A percentile compares a stretch with the other conserved stretches of the same genome.
Evolutionary conservation across 345 rosid species (phyloP).

Genomic region (Bruguiera sexangula): DNA sequence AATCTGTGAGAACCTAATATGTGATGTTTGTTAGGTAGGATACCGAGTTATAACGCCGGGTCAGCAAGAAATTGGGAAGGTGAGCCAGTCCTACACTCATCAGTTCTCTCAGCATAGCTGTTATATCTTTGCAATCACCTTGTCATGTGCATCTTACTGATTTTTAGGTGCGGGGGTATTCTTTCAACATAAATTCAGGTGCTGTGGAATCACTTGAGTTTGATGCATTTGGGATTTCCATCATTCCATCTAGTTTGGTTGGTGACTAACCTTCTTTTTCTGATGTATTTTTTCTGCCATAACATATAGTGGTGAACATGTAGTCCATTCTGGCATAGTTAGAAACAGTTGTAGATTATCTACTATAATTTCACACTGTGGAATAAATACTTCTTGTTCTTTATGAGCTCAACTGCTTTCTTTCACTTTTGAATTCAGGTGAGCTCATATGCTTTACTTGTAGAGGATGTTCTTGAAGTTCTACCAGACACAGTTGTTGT

Average conservation of each 20-base stretch:
- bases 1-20: constrained; percentile 19
- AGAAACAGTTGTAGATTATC: neutral
- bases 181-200: constrained; percentile 76
- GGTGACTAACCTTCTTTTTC: constrained; percentile 13
- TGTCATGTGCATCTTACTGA: neutral
- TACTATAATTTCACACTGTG: neutral
- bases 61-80: constrained; percentile 68
- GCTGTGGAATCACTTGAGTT: constrained; percentile 73
- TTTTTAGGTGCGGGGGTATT: constrained; percentile 75
- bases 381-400: no score
- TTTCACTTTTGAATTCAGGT: constrained; percentile 45
- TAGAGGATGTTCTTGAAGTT: constrained; percentile 75
- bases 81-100: constrained; percentile 17
- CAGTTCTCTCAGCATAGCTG: constrained; percentile 7
- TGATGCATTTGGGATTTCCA: constrained; percentile 81
- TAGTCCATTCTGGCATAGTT: neutral
- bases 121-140: neutral
- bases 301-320: neutral
- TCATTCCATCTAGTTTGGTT: constrained; percentile 92
- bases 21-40: constrained; percentile 65
- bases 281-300: neutral
- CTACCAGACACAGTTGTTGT: constrained; percentile 63
- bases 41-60: constrained; percentile 72
- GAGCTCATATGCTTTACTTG: constrained; percentile 71
- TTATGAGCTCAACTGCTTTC: neutral